These are phyloP conservation scores for Amaranthus cruentus DNA, from an alignment of 148 eudicot species.

Conservation along the genomic window DNA sequence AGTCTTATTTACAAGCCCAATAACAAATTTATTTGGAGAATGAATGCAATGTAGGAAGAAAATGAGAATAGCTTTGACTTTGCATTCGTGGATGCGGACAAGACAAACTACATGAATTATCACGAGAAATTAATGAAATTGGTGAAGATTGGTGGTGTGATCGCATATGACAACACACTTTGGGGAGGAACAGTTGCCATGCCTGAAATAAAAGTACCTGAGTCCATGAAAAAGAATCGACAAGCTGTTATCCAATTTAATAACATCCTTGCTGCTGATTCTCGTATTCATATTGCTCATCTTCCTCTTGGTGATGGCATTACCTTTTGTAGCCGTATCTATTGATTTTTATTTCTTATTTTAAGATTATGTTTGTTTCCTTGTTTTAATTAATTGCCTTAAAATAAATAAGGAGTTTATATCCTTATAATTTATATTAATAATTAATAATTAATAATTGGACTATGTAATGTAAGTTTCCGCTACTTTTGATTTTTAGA, in stretches of 20 bases:
- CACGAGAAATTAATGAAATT: constrained; percentile 53
- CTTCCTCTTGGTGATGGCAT: constrained; percentile 52
- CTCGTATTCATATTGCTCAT: constrained; percentile 44
- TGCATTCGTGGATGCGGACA: constrained; percentile 70
- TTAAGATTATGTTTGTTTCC: no score
- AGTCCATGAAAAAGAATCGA: constrained; percentile 4
- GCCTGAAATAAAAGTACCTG: constrained; percentile 34
- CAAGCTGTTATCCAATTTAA: constrained; percentile 28
- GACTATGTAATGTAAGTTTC: no score
- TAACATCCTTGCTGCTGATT: constrained; percentile 43
- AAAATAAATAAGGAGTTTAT: no score
- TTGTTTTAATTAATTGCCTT: no score
- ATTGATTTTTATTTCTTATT: constrained; percentile 7
- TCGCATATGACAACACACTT: constrained; percentile 56
- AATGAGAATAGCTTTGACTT: constrained; percentile 58
- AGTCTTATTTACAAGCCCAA: neutral
- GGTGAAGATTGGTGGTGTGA: constrained; percentile 49
- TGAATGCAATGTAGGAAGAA: constrained; percentile 14
- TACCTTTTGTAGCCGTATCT: constrained; percentile 46
- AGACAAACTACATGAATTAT: constrained; percentile 40
- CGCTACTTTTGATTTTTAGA: no score
- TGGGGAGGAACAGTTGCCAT: constrained; percentile 40
- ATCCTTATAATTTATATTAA: no score
- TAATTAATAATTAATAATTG: no score
- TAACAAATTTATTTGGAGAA: neutral